Conservation (phyloP, 2,329 filamentous ascomycete species). For the Botrytis cinerea region DNA sequence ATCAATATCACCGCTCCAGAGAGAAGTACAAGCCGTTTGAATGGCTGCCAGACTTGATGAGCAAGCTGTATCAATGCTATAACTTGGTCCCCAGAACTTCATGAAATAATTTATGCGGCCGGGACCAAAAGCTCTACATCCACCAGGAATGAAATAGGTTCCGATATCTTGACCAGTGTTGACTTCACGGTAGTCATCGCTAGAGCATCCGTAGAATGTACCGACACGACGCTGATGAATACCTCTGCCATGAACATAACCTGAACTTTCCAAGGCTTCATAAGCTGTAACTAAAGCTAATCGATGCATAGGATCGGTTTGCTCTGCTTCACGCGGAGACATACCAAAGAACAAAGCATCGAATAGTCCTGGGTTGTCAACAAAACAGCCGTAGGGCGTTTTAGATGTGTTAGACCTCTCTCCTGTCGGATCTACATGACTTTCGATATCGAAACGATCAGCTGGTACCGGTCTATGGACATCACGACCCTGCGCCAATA, state of each 20-base stretch:
- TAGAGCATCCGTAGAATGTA: conserved; percentile 33
- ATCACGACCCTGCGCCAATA: conserved; percentile 1
- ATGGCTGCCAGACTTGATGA: conserved; percentile 57
- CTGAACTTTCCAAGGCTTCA: conserved; percentile 77
- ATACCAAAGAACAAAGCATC: conserved; percentile 83
- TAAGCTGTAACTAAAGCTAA: conserved; percentile 74
- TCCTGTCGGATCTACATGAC: conserved; percentile 72
- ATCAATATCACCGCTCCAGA: conserved; percentile 49
- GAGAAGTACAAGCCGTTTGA: conserved; percentile 53
- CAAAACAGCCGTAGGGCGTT: conserved; percentile 73
- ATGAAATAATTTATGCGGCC: conserved; percentile 45
- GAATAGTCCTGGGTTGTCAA: conserved; percentile 70
- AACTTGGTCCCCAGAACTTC: conserved; percentile 50
- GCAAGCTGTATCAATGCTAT: conserved; percentile 61
- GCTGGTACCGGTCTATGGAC: conserved; percentile 47
- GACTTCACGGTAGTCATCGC: conserved; percentile 35
- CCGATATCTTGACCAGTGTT: conserved; percentile 36
- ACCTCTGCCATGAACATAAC: conserved; percentile 55
- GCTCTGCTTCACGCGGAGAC: conserved; percentile 75
- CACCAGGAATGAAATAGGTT: conserved; percentile 36
- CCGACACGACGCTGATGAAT: conserved; percentile 34
- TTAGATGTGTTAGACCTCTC: conserved; percentile 51
- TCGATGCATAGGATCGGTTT: conserved; percentile 79
- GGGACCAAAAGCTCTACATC: conserved; percentile 34
- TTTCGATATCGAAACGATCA: conserved; percentile 65